A percentile compares a stretch with the other conserved stretches of the same genome.
Conservation (phyloP, 2,329 filamentous ascomycete genomes). For the Exophiala alcalophila region DNA sequence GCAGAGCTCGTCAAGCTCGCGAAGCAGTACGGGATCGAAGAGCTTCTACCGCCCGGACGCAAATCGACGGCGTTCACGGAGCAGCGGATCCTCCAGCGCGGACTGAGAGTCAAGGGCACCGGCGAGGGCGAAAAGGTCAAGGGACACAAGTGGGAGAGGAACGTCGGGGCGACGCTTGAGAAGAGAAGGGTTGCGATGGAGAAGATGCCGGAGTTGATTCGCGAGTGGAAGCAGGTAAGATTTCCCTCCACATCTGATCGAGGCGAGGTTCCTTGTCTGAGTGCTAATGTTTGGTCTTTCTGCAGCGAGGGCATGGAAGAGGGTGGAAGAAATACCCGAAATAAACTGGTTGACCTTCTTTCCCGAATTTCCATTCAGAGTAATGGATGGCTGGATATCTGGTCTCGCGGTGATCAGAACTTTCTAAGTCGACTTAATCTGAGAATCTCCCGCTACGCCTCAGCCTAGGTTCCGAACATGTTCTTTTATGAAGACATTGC, state of each 20-base stretch:
- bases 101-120: conserved; percentile 83
- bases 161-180: conserved; percentile 78
- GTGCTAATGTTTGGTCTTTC: no score
- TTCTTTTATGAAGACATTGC: no score
- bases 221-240: conserved; percentile 85
- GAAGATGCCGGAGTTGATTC: conserved; percentile 88
- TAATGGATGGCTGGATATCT: no score
- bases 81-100: conserved; percentile 70
- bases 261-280: no score
- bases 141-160: conserved; percentile 90
- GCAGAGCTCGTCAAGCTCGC: conserved; percentile 89
- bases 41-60: conserved; percentile 70
- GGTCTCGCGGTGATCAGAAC: no score
- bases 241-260: no score
- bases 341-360: no score
- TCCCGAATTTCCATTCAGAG: no score
- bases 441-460: no score
- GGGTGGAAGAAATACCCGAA: conserved; percentile 74
- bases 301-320: conserved; percentile 65
- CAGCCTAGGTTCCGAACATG: no score
- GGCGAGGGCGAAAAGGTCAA: conserved; percentile 91
- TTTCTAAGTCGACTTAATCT: no score
- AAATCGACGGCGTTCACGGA: conserved; percentile 71
- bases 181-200: conserved; percentile 88
- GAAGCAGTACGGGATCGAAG: conserved; percentile 71